Evolutionary conservation across 768 basidiomycete species (phyloP).

Genomic region (Russula abietina): DNA sequence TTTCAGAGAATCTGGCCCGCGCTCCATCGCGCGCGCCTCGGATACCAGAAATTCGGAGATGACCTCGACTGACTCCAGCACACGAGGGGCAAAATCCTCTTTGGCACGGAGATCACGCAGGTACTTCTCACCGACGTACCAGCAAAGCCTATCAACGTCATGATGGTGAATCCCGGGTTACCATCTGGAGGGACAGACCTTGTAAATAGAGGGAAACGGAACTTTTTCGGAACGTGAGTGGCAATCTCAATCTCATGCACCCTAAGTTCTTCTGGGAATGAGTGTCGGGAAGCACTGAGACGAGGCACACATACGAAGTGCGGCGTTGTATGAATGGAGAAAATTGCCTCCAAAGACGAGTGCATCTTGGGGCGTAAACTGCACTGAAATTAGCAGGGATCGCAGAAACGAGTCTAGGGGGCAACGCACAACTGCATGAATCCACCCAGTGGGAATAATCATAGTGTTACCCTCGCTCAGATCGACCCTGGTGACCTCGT

Average conservation of each 20-base stretch:
- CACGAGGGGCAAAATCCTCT: constrained; percentile 48
- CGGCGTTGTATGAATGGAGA: constrained; percentile 85
- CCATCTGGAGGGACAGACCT: constrained; percentile 24
- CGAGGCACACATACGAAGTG: constrained; percentile 56
- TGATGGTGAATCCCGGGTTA: not conserved
- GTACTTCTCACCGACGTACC: constrained; percentile 85
- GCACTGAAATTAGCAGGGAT: not conserved
- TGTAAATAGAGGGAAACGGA: constrained; percentile 29
- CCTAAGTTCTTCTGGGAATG: constrained; percentile 57
- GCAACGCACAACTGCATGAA: constrained; percentile 85
- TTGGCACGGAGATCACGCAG: constrained; percentile 61
- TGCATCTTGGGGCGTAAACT: constrained; percentile 90
- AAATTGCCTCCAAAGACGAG: constrained; percentile 98
- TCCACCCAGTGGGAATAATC: constrained; percentile 97
- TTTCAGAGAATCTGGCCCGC: constrained; percentile 60
- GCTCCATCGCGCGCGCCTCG: constrained; percentile 69
- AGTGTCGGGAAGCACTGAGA: constrained; percentile 1
- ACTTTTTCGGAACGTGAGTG: constrained; percentile 79
- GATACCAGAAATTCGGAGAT: constrained; percentile 75
- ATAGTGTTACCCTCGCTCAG: constrained; percentile 75
- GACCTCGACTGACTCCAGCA: constrained; percentile 63
- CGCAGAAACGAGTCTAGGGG: not conserved
- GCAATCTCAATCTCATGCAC: constrained; percentile 88
- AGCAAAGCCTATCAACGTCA: constrained; percentile 56
- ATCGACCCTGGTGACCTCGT: constrained; percentile 84